Conservation (phyloP, 306 rosid genomes). For the Rosa multiflora region DNA sequence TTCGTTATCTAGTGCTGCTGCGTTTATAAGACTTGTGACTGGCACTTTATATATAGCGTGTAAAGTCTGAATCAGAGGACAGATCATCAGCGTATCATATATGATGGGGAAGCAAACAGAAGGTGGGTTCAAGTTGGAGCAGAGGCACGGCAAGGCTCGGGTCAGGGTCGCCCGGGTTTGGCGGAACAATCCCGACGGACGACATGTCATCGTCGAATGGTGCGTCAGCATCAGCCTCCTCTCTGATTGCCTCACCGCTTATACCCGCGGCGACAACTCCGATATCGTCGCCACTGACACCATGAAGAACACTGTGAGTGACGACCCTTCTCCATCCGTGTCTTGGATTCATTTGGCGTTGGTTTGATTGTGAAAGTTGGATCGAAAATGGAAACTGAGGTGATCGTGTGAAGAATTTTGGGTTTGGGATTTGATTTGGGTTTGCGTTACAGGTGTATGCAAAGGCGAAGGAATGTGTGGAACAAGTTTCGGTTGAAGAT, state of each 20-base stretch:
- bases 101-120: conserved; percentile 22
- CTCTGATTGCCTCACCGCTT: conserved; percentile 71
- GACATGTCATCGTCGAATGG: conserved; percentile 80
- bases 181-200: conserved; percentile 49
- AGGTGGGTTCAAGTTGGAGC: conserved; percentile 62
- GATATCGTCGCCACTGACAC: conserved; percentile 93
- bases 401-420: no score
- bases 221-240: conserved; percentile 64
- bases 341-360: background rate
- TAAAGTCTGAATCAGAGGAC: no score
- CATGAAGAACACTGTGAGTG: conserved; percentile 80
- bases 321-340: background rate
- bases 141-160: conserved; percentile 79
- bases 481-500: conserved; percentile 67
- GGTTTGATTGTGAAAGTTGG: no score
- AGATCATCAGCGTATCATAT: no score
- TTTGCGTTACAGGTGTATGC: conserved; percentile 69
- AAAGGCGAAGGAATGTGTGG: conserved; percentile 81
- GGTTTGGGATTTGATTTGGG: background rate
- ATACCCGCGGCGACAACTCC: conserved; percentile 63
- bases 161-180: conserved; percentile 88
- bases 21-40: no score
- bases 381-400: no score
- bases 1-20: no score
- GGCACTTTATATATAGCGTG: no score